phyloP scores from a whole-genome alignment of 1,284 basidiomycete species.

The Binderoboletus segoi region DNA sequence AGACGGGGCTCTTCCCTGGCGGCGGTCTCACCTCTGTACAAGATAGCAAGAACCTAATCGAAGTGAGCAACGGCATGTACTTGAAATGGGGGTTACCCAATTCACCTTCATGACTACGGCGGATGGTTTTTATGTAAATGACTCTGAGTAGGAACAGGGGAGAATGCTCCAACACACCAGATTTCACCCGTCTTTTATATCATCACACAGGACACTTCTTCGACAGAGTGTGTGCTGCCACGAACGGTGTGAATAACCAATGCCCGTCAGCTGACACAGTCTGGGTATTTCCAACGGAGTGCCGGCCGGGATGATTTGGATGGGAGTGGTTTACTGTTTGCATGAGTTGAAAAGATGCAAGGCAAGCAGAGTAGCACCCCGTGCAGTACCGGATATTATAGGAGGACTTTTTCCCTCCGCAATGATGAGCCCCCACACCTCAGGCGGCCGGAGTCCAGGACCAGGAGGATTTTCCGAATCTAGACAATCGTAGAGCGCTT shows the following conservation, averaged over 20 bases:
- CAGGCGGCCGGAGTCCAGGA: slow-evolving; percentile 3
- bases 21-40: slow-evolving; percentile 75
- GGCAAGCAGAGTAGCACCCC: no score
- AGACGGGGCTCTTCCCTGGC: slow-evolving; percentile 83
- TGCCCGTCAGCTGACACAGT: slow-evolving; percentile 14
- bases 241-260: slow-evolving; percentile 2
- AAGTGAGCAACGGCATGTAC: slow-evolving; percentile 1
- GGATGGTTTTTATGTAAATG: background rate
- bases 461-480: background rate
- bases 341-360: no score
- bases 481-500: slow-evolving; percentile 3
- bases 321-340: no score
- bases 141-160: background rate
- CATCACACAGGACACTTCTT: background rate
- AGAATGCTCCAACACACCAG: background rate
- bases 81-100: background rate
- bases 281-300: background rate
- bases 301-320: background rate
- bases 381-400: no score
- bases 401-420: slow-evolving; percentile 1
- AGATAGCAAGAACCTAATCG: slow-evolving; percentile 75
- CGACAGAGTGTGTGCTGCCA: slow-evolving; percentile 1
- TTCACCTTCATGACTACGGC: slow-evolving; percentile 31
- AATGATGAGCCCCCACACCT: background rate
- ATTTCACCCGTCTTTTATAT: slow-evolving; percentile 25